phyloP scores from a whole-genome alignment of 345 rosid genomes.

The Schrenkiella parvula region DNA sequence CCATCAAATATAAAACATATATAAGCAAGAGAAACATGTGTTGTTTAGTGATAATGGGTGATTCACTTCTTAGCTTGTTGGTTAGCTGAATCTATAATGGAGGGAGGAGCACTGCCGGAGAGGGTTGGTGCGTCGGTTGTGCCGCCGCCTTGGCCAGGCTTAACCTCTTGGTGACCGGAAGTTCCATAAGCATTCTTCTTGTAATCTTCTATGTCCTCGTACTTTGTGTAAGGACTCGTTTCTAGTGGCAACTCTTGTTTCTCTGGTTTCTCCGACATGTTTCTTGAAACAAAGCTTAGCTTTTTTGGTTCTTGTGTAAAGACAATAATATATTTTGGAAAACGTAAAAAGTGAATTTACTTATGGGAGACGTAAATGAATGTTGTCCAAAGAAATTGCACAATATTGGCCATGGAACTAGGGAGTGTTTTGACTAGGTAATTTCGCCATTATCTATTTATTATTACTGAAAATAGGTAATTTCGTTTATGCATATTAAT shows the following conservation, averaged over 20 bases:
- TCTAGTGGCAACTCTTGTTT: slow-evolving; percentile 43
- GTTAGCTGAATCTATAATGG: slow-evolving; percentile 22
- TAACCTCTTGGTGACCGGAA: slow-evolving; percentile 45
- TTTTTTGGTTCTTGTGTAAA: not conserved
- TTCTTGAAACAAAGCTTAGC: not conserved
- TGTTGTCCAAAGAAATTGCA: slow-evolving; percentile 27
- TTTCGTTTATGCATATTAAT: not conserved
- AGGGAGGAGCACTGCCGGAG: slow-evolving; percentile 29
- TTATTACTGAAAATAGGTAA: not conserved
- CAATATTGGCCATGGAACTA: slow-evolving; percentile 4
- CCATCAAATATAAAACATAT: not conserved
- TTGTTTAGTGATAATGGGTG: not conserved
- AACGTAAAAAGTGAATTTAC: not conserved
- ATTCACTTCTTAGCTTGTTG: slow-evolving; percentile 32
- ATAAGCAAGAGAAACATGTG: not conserved
- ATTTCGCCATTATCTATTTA: not conserved
- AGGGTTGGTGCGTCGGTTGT: slow-evolving; percentile 53
- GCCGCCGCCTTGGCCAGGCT: slow-evolving; percentile 41
- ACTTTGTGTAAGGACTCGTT: slow-evolving; percentile 46
- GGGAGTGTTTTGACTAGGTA: slow-evolving; percentile 27
- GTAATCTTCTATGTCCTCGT: slow-evolving; percentile 44
- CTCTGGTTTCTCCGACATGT: slow-evolving; percentile 14
- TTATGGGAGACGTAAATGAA: slow-evolving; percentile 16
- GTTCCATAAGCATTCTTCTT: slow-evolving; percentile 45
- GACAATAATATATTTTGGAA: not conserved